Evolutionary conservation across 345 rosid genomes (phyloP), one percentile per base, ranked within the genome.

Genomic region (Cardamine occulta): DNA sequence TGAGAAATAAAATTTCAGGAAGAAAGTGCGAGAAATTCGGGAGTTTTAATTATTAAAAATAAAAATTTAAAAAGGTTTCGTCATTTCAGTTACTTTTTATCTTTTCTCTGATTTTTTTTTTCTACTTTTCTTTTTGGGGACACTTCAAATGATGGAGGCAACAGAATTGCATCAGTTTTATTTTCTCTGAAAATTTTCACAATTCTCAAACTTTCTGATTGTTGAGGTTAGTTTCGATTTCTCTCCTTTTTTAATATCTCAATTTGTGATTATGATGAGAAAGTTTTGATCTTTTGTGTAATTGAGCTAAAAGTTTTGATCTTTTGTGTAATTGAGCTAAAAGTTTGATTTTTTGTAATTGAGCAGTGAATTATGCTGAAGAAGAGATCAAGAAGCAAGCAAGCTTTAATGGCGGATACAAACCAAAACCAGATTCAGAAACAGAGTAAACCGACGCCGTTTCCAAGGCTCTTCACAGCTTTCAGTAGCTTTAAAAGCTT

Each of bases 381-480:
- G 65, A 76, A 84, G 83, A 84, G 84, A 84, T 70, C 83, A 11
- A 69, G 84, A 74, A 79, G 82, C 55, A 79, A 84, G 76, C 65
- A 63, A 73, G 80, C 72, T 74, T 56, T 74, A 74, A 88, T 88
- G 89, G 86, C 89, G 28, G 96, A 87, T 7, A 78, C 85, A 0
- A 42, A 73, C 48, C 74, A 84, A 26, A 83, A 82, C 66, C 77
- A 80, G 74, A 84, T 66, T 54, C 76, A 83, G 34, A 83, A 85
- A 73, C 77, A 80, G 79, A 84, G 72, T 47, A 85, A 82, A 52
- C 79, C 84, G 58, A 72, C 84, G 61, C 87, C 91, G 7, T 86
- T 87, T 81, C 89, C 98, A 19, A 83, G 87, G 56, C 69, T 89
- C 75, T 86, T 91, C 63, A 78, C 89, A 63, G 86, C 86, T 67